Evolutionary conservation across 371 early-diverging fungal species (phyloP).

Genomic region (Mortierella sp.): DNA sequence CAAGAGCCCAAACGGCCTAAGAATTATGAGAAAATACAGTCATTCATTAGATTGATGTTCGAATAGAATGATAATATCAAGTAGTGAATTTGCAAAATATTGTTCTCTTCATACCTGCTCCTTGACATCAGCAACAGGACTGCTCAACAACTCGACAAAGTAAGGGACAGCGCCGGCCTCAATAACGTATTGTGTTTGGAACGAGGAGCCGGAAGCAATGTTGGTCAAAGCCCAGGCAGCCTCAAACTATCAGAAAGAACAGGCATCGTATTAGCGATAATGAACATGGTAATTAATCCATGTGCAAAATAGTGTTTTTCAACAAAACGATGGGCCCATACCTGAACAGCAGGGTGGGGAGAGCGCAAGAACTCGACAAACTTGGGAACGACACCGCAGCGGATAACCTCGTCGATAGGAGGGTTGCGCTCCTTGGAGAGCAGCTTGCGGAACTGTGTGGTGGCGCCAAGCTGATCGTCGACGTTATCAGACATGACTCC

Average conservation of each 20-base stretch:
- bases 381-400: conserved; percentile 93
- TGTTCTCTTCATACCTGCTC: conserved; percentile 85
- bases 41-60: neutral
- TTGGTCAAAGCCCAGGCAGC: conserved; percentile 99
- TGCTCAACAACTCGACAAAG: conserved; percentile 93
- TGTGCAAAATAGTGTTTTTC: too few species aligned
- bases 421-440: conserved; percentile 98
- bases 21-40: neutral
- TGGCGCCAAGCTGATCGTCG: conserved; percentile 89
- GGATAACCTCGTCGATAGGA: conserved; percentile 98
- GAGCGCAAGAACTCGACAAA: conserved; percentile 95
- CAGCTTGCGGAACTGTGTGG: conserved; percentile 95
- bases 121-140: conserved; percentile 90
- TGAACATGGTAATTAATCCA: neutral
- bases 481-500: conserved; percentile 80
- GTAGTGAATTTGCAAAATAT: neutral
- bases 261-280: neutral
- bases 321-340: conserved; percentile 49
- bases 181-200: conserved; percentile 97
- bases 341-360: conserved; percentile 89
- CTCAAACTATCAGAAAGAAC: conserved; percentile 83
- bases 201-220: conserved; percentile 98
- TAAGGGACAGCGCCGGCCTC: conserved; percentile 94
- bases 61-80: neutral
- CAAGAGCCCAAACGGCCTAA: conserved; percentile 99